A percentile compares a stretch with the other conserved stretches of the same genome.
Evolutionary conservation across 768 basidiomycete species (phyloP).

Genomic region (Rhodotorula paludigena): DNA sequence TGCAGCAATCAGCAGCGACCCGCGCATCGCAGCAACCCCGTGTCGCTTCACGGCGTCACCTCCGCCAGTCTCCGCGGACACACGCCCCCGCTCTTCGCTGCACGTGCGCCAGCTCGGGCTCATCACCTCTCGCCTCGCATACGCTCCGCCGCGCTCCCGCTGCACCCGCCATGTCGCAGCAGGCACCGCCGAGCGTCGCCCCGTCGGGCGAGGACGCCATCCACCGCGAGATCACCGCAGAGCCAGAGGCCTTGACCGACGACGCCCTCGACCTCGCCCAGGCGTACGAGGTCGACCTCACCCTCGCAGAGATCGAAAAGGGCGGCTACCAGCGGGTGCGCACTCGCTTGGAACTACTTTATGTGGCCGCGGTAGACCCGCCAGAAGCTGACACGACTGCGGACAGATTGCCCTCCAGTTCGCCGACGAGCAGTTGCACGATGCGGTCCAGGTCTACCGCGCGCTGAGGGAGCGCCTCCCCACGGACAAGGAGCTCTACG

Average conservation of each 20-base stretch:
- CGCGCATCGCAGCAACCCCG: too few species aligned
- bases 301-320: constrained; percentile 58
- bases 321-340: constrained; percentile 68
- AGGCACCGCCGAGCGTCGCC: constrained; percentile 33
- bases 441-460: constrained; percentile 77
- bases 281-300: constrained; percentile 71
- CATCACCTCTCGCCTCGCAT: too few species aligned
- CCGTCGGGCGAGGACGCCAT: constrained; percentile 60
- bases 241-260: constrained; percentile 49
- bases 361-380: too few species aligned
- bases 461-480: constrained; percentile 57
- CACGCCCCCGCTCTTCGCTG: too few species aligned
- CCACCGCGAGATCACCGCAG: constrained; percentile 54
- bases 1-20: too few species aligned
- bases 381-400: constrained; percentile 6
- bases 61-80: too few species aligned
- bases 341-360: background rate
- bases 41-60: too few species aligned
- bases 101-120: too few species aligned
- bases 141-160: too few species aligned
- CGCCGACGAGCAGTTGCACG: constrained; percentile 82
- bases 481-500: constrained; percentile 61
- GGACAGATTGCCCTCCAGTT: constrained; percentile 82
- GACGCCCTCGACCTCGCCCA: constrained; percentile 51
- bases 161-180: constrained; percentile 11